phyloP scores from a whole-genome alignment of 2,329 filamentous ascomycete genomes.

The Verticillium alfalfae region DNA sequence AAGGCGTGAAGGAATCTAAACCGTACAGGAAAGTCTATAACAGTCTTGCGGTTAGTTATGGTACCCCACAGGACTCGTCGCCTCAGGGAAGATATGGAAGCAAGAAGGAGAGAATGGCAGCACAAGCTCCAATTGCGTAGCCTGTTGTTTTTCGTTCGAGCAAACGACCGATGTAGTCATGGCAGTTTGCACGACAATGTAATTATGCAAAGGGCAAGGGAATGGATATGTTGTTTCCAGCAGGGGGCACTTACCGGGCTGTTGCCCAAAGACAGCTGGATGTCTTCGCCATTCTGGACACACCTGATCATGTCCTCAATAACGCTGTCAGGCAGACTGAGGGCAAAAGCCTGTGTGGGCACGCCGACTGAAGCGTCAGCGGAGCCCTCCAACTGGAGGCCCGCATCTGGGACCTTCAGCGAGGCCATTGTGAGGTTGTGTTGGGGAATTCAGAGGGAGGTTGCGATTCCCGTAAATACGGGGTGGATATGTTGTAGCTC shows the following conservation, averaged over 20 bases:
- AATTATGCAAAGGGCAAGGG: neutral
- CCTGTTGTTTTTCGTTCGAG: neutral
- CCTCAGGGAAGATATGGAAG: neutral
- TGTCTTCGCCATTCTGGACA: constrained; percentile 48
- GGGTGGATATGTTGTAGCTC: neutral
- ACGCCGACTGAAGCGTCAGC: constrained; percentile 21
- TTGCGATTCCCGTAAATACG: neutral
- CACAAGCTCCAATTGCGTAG: neutral
- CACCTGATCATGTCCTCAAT: constrained; percentile 60
- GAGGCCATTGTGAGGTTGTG: constrained; percentile 35
- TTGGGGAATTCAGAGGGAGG: neutral
- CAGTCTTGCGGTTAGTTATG: constrained; percentile 2
- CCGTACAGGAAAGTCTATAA: constrained; percentile 50
- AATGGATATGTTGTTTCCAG: neutral
- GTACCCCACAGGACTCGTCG: neutral
- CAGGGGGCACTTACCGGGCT: constrained; percentile 47
- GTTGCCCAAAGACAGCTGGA: constrained; percentile 52
- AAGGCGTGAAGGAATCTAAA: constrained; percentile 40
- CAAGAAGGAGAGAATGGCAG: neutral
- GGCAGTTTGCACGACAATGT: neutral
- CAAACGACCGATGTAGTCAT: neutral
- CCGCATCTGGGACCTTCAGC: constrained; percentile 51
- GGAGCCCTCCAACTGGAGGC: constrained; percentile 51
- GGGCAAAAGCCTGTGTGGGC: constrained; percentile 50
- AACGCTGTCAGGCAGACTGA: constrained; percentile 51